phyloP scores from a whole-genome alignment of 148 eudicot genomes.

The Chenopodium album region DNA sequence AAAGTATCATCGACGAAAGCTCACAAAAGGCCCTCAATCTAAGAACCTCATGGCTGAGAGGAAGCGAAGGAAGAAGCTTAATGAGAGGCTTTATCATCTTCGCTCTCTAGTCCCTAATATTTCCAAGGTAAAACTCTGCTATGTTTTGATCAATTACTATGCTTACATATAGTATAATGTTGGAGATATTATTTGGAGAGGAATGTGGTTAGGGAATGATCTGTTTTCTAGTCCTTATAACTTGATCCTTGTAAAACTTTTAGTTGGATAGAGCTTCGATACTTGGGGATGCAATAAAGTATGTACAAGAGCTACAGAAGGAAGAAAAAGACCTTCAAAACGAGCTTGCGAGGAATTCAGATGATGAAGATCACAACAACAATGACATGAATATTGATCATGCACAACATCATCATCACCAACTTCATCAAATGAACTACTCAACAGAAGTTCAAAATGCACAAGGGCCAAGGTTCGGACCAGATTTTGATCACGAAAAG shows the following conservation, averaged over 20 bases:
- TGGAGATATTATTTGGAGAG: neutral
- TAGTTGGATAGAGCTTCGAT: slow-evolving; percentile 92
- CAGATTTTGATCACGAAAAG: slow-evolving; percentile 40
- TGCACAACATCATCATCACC: slow-evolving; percentile 18
- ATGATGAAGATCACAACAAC: slow-evolving; percentile 45
- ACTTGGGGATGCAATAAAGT: slow-evolving; percentile 88
- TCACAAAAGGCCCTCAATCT: slow-evolving; percentile 61
- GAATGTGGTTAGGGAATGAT: neutral
- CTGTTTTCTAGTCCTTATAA: no score
- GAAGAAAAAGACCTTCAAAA: slow-evolving; percentile 64
- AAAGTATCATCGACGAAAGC: slow-evolving; percentile 59
- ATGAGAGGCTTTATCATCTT: slow-evolving; percentile 77
- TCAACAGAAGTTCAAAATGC: slow-evolving; percentile 28
- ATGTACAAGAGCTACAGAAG: slow-evolving; percentile 70
- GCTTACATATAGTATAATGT: neutral
- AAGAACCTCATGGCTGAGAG: slow-evolving; percentile 95
- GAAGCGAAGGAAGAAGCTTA: slow-evolving; percentile 84
- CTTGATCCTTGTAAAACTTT: neutral
- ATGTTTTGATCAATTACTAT: neutral
- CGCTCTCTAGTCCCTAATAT: slow-evolving; percentile 85
- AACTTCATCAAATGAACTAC: slow-evolving; percentile 28
- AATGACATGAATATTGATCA: slow-evolving; percentile 2
- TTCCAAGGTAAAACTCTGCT: slow-evolving; percentile 55
- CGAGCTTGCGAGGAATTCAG: slow-evolving; percentile 72
- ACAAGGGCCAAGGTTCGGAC: slow-evolving; percentile 22